A percentile compares a stretch with the other conserved stretches of the same genome.
Evolutionary conservation across 495 filamentous ascomycete species (phyloP).

Genomic region (Podospora bellae-mahoneyi): DNA sequence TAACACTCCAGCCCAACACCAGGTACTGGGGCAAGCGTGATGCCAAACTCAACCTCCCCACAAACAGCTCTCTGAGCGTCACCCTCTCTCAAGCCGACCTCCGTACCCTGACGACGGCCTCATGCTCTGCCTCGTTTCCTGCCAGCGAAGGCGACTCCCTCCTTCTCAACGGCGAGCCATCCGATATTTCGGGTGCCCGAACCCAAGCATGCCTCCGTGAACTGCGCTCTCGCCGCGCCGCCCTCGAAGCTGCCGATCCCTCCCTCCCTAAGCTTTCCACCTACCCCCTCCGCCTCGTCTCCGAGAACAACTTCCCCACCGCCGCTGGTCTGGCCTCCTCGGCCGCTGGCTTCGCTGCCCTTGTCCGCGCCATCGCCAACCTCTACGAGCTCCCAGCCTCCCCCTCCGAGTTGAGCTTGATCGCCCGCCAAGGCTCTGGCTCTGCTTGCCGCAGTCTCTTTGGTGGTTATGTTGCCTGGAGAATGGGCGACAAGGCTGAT

Average conservation of each 20-base stretch:
- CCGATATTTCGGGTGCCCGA: conserved; percentile 81
- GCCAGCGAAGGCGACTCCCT: conserved; percentile 62
- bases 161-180: conserved; percentile 74
- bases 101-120: conserved; percentile 91
- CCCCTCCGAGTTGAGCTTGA: conserved; percentile 74
- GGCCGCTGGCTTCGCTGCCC: conserved; percentile 90
- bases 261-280: conserved; percentile 73
- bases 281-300: conserved; percentile 75
- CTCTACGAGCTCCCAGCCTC: conserved; percentile 79
- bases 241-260: conserved; percentile 66
- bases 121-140: conserved; percentile 75
- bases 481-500: conserved; percentile 65
- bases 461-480: conserved; percentile 94
- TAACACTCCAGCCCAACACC: conserved; percentile 13
- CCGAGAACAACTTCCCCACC: conserved; percentile 98
- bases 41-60: conserved; percentile 86
- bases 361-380: conserved; percentile 88
- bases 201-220: conserved; percentile 87
- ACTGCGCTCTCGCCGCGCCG: conserved; percentile 70
- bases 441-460: conserved; percentile 89
- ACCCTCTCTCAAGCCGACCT: conserved; percentile 93
- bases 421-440: conserved; percentile 93
- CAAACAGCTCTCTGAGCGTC: conserved; percentile 93
- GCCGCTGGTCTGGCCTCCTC: conserved; percentile 92
- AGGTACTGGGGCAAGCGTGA: conserved; percentile 99